Percentiles rank a stretch among this genome's conserved stretches.
Conservation (phyloP, 2,329 filamentous ascomycete species). For the Elsinoe australis region DNA sequence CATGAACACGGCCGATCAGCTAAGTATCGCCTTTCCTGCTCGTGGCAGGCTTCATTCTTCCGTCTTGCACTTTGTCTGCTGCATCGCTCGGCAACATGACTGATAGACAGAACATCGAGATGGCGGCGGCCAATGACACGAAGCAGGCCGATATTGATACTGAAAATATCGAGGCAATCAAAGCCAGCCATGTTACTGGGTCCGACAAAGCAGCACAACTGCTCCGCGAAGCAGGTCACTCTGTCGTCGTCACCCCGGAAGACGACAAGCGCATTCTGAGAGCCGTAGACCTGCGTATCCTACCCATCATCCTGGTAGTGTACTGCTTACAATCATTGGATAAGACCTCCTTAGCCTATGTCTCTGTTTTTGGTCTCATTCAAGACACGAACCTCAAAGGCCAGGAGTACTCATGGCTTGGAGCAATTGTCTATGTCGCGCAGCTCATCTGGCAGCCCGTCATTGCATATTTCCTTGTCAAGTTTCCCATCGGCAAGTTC, state of each 20-base stretch:
- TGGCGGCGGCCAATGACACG: no score
- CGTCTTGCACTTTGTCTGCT: no score
- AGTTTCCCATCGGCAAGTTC: slow-evolving; percentile 54
- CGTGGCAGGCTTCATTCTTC: no score
- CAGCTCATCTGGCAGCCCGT: slow-evolving; percentile 49
- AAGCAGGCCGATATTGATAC: no score
- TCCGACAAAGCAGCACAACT: no score
- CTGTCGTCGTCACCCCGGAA: slow-evolving; percentile 43
- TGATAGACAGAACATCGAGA: no score
- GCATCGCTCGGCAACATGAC: no score
- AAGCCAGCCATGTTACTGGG: no score
- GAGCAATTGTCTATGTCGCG: slow-evolving; percentile 48
- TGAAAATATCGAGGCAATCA: no score
- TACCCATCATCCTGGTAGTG: slow-evolving; percentile 51
- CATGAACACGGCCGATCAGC: no score
- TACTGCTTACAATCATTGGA: slow-evolving; percentile 59
- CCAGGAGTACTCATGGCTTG: slow-evolving; percentile 48
- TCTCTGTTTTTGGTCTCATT: slow-evolving; percentile 56
- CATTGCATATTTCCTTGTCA: slow-evolving; percentile 50
- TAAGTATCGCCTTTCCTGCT: no score
- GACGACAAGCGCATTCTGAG: slow-evolving; percentile 47
- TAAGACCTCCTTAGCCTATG: slow-evolving; percentile 54
- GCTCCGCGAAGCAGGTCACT: no score
- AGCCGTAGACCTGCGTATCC: slow-evolving; percentile 45
- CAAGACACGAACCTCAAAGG: slow-evolving; percentile 51